Evolutionary conservation across 164 flowering plant genomes (phyloP).

Genomic region (Vitis amurensis): DNA sequence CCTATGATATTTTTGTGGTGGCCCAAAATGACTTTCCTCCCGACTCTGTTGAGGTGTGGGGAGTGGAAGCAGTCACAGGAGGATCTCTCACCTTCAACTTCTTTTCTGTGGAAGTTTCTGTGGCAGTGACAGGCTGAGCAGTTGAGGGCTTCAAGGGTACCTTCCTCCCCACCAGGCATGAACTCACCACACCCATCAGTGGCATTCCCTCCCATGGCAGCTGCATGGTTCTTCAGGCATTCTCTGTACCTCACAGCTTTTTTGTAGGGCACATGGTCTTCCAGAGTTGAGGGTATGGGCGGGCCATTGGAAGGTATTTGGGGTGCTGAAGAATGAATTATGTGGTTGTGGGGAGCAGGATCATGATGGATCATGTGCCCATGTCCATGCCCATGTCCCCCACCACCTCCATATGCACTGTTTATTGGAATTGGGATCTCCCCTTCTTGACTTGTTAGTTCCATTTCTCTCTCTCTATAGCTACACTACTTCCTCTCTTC

Average conservation of each 20-base stretch:
- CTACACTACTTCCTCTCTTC: slow-evolving; percentile 4
- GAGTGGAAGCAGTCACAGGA: slow-evolving; percentile 30
- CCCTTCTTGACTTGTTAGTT: slow-evolving; percentile 50
- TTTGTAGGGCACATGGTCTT: slow-evolving; percentile 36
- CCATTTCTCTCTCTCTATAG: slow-evolving; percentile 26
- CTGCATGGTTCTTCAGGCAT: slow-evolving; percentile 93
- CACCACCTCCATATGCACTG: slow-evolving; percentile 42
- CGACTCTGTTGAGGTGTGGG: slow-evolving; percentile 32
- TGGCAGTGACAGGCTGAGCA: slow-evolving; percentile 93
- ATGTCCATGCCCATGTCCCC: slow-evolving; percentile 35
- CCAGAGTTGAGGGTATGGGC: slow-evolving; percentile 6
- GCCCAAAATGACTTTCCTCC: slow-evolving; percentile 45
- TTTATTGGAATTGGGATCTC: slow-evolving; percentile 65
- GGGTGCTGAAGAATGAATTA: slow-evolving; percentile 25
- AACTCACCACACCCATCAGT: slow-evolving; percentile 95
- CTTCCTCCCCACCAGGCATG: slow-evolving; percentile 83
- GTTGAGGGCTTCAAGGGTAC: slow-evolving; percentile 66
- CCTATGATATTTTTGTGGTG: slow-evolving; percentile 34
- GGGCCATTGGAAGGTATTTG: slow-evolving; percentile 24
- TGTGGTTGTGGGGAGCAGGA: slow-evolving; percentile 36
- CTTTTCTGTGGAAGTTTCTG: slow-evolving; percentile 89
- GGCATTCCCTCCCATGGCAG: slow-evolving; percentile 82
- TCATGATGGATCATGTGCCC: slow-evolving; percentile 53
- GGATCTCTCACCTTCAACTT: slow-evolving; percentile 49
- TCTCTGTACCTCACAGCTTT: slow-evolving; percentile 57